Base-by-base conservation (phyloP, 495 filamentous ascomycete species). In the Neurospora sublineolata region DNA sequence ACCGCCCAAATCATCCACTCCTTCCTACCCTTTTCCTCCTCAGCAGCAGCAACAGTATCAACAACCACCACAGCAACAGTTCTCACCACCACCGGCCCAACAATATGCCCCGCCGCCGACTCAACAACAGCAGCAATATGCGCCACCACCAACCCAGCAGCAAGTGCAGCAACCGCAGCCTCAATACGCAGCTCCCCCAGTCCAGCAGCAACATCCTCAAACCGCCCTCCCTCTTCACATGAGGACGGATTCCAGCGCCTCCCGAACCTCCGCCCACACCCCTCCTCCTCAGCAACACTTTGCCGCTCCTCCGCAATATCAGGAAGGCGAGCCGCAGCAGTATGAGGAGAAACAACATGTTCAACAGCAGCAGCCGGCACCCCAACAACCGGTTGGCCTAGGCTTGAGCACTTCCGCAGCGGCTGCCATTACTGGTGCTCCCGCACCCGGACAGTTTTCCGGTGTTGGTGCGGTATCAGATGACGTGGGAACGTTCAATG, bases 401-500 rank as follows among this genome's bases (percentile, higher is more conserved):
- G 52, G 73, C 3, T 69, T 81, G n/a, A 76, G 80, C 71, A 73
- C 76, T 2, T 76, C 75, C 37, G 44, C 76, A 23, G 33, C 78
- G 12, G 68, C 75, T 23, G 80, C 78, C 72, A 69, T 78, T n/a
- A 73, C 76, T 10, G 80, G 79, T 37, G 79, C 80, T 0, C 80
- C 80, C 3, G 38, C 76, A 0, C 72, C 78, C 5, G 77, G 76
- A 12, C 84, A 90, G 37, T 92, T 93, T 71, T 73, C 81, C 4
- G 91, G 92, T 42, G 88, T 87, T 0, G 77, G 73, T 2, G 85
- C 71, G 10, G 86, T 86, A 1, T 82, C 88, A 37, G 95, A 98
- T 79, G 92, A 95, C 69, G 84, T 94, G 14, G 95, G 95, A 3
- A 97, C 91, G 0, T 98, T 99, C 85, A 97, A 98, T 82, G 95